phyloP scores from a whole-genome alignment of 2,329 filamentous ascomycete genomes.

The Pestalotiopsis sp. region DNA sequence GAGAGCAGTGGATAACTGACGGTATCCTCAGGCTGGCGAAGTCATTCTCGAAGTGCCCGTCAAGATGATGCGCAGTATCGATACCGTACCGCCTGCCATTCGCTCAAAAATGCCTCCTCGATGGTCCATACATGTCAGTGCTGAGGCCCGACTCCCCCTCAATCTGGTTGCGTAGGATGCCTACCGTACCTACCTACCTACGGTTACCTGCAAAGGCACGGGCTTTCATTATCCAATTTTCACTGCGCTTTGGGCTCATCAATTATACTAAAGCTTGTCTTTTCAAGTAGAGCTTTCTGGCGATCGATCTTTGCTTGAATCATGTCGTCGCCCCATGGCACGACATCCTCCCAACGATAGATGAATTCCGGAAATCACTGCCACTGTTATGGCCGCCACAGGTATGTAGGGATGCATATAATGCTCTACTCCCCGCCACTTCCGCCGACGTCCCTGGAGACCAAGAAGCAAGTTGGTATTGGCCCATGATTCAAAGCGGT shows the following conservation, averaged over 20 bases:
- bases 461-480: too few relatives aligned
- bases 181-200: background rate
- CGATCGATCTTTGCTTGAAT: slow-evolving; percentile 11
- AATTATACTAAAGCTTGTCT: background rate
- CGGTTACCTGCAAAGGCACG: background rate
- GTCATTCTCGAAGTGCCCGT: slow-evolving; percentile 11
- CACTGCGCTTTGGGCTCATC: background rate
- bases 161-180: background rate
- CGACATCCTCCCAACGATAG: background rate
- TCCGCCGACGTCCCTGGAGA: background rate
- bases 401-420: background rate
- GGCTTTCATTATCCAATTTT: background rate
- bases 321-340: background rate
- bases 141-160: background rate
- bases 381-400: slow-evolving; percentile 6
- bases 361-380: slow-evolving; percentile 11
- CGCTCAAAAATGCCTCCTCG: background rate
- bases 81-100: slow-evolving; percentile 4
- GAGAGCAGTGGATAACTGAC: background rate
- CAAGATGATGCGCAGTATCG: slow-evolving; percentile 6
- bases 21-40: slow-evolving; percentile 4
- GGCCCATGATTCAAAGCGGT: too few relatives aligned
- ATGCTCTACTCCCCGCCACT: background rate
- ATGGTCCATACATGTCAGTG: slow-evolving; percentile 2
- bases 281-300: slow-evolving; percentile 6